A percentile compares a stretch with the other conserved stretches of the same genome.
Conservation (phyloP, 495 filamentous ascomycete species). For the Echria macrotheca region DNA sequence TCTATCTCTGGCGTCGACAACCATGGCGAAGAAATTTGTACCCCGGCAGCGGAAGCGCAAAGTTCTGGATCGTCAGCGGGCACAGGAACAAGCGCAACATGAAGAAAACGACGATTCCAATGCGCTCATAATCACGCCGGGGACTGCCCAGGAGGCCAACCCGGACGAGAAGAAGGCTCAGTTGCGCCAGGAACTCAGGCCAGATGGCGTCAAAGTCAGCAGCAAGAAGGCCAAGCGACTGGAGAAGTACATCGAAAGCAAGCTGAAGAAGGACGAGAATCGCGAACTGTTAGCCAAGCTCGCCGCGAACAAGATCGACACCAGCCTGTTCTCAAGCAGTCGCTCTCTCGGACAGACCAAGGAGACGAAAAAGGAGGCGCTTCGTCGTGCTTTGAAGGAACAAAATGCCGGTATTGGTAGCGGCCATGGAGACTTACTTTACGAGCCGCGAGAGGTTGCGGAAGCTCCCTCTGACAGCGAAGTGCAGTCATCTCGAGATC, state of each 20-base stretch:
- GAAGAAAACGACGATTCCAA: constrained; percentile 55
- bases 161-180: constrained; percentile 59
- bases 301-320: constrained; percentile 72
- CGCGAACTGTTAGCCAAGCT: constrained; percentile 77
- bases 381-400: constrained; percentile 55
- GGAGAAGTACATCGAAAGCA: constrained; percentile 96
- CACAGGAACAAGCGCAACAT: constrained; percentile 34
- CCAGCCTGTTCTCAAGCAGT: constrained; percentile 68
- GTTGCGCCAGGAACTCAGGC: constrained; percentile 55
- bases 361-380: constrained; percentile 61
- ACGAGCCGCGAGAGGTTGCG: constrained; percentile 19
- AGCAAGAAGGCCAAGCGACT: constrained; percentile 90
- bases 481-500: constrained; percentile 22
- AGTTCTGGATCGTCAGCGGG: constrained; percentile 49
- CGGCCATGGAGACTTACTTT: too few relatives aligned
- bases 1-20: constrained; percentile 1
- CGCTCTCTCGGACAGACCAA: constrained; percentile 63
- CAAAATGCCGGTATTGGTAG: constrained; percentile 51
- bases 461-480: constrained; percentile 13
- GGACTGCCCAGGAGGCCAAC: constrained; percentile 57
- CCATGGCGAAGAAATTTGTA: constrained; percentile 65
- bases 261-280: constrained; percentile 92
- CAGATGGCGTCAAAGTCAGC: constrained; percentile 72
- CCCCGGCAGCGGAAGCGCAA: constrained; percentile 79
- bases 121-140: constrained; percentile 63